Conservation (phyloP, 108 stramenopile species). For the Skeletonema costatum region DNA sequence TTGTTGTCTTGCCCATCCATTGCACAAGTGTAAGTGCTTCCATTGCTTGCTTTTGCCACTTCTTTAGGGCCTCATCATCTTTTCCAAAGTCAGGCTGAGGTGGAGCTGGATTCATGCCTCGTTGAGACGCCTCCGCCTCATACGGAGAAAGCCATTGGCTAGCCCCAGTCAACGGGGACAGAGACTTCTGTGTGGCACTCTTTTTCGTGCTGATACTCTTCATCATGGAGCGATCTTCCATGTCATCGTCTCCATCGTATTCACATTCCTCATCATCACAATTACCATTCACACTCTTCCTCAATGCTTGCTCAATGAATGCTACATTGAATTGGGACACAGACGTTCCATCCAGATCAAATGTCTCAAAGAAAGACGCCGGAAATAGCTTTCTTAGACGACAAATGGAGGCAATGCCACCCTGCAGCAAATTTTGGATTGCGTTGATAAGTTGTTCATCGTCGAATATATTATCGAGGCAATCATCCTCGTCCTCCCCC, state of each 20-base stretch:
- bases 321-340: constrained; percentile 20
- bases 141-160: neutral
- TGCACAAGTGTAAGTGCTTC: constrained; percentile 27
- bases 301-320: neutral
- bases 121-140: neutral
- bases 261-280: constrained; percentile 1
- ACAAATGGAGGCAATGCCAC: constrained; percentile 42
- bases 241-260: neutral
- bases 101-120: neutral
- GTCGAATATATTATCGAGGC: neutral
- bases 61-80: neutral
- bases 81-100: neutral
- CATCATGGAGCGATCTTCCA: neutral
- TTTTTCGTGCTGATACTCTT: neutral
- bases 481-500: neutral
- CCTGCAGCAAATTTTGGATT: constrained; percentile 30
- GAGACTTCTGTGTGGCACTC: neutral
- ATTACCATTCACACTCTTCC: neutral
- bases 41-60: constrained; percentile 7
- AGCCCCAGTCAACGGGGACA: constrained; percentile 15
- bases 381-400: constrained; percentile 36
- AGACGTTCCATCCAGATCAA: constrained; percentile 12
- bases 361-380: constrained; percentile 10
- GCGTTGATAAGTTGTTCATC: neutral
- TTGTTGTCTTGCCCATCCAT: constrained; percentile 21